These are phyloP conservation scores for Neonectria hederae DNA, from an alignment of 2,329 filamentous ascomycete genomes.

Conservation along the genomic window DNA sequence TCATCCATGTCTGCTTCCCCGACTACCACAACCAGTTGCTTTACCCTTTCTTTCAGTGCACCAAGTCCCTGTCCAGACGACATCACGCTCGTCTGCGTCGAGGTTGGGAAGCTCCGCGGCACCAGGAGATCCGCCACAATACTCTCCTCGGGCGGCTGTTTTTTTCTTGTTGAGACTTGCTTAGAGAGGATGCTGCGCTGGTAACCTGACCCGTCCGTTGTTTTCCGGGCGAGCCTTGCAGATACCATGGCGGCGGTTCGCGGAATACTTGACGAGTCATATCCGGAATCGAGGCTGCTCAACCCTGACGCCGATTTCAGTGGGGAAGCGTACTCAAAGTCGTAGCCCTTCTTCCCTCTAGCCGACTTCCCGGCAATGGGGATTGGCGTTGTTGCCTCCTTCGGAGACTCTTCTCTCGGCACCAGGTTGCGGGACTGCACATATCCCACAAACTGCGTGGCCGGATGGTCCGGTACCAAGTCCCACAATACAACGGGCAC, in stretches of 20 bases:
- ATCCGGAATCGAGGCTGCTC: slow-evolving; percentile 41
- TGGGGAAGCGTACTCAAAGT: slow-evolving; percentile 33
- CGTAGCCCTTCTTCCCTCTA: slow-evolving; percentile 23
- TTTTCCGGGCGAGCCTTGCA: slow-evolving; percentile 30
- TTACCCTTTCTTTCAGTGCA: neutral
- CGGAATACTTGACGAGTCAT: slow-evolving; percentile 37
- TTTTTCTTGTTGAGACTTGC: neutral
- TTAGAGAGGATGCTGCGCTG: neutral
- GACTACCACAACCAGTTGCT: slow-evolving; percentile 17
- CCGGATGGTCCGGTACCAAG: slow-evolving; percentile 37
- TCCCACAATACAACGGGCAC: slow-evolving; percentile 42
- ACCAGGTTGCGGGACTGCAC: slow-evolving; percentile 38
- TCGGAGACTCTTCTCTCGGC: slow-evolving; percentile 21
- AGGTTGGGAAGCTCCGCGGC: slow-evolving; percentile 25
- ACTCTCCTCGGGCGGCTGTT: neutral
- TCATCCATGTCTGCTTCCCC: slow-evolving; percentile 28
- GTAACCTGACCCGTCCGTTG: slow-evolving; percentile 24
- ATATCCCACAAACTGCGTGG: slow-evolving; percentile 42
- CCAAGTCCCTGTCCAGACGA: neutral
- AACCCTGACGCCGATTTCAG: slow-evolving; percentile 36
- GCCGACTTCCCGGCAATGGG: slow-evolving; percentile 32
- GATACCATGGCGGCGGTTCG: slow-evolving; percentile 33
- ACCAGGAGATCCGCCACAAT: slow-evolving; percentile 29
- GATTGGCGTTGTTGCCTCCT: slow-evolving; percentile 32
- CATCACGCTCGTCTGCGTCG: slow-evolving; percentile 13